Base-by-base conservation (phyloP, 345 rosid genomes). In the Acer campestre region DNA sequence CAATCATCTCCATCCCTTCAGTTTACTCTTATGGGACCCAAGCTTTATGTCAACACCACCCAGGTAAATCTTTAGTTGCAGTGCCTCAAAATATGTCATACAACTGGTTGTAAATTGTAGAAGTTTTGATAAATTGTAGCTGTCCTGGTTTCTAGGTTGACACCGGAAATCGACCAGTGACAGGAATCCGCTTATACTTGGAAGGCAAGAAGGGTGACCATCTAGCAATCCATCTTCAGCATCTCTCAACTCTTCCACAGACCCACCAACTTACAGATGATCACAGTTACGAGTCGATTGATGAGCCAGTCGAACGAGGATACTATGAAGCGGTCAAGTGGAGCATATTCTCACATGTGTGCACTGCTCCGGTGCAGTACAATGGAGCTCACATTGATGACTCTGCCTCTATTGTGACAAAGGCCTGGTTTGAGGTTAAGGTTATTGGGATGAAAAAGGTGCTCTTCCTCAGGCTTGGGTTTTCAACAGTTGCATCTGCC, bases 401-500 rank as follows among this genome's bases (percentile, higher is more conserved):
- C 42, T 59, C 89, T 4, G 91, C 97, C 61, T 88, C 91, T 5
- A 90, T 96, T 10, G 93, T 94, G 79, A 96, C 99, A 2, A 91
- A 84, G 84, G 98, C 97, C 80, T 90, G 98, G 98, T 83, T 96
- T 59, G 98, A 94, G 85, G 99, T 96, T 12, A 94, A 86, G 85
- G 89, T 85, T 70, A 62, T 92, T 0, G 97, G 97, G 67, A 90
- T 94, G 91, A 94, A 85, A 82, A 94, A 91, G 82, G 95, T 92
- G 79, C 85, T 96, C 72, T 92, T 94, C 89, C 78, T 96, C 79
- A 88, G 93, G 83, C 97, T 96, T 25, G 97, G 97, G 22, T 96
- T 90, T 90, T 92, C 97, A 62, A 84, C 68, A 56, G 93, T 88
- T 77, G 81, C 87, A n/a, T 89, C 88, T 17, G 92, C 97, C 18